These are phyloP conservation scores for Rhipidocladum racemiflorum DNA, from an alignment of 176 grass and related monocot species.

Conservation along the genomic window DNA sequence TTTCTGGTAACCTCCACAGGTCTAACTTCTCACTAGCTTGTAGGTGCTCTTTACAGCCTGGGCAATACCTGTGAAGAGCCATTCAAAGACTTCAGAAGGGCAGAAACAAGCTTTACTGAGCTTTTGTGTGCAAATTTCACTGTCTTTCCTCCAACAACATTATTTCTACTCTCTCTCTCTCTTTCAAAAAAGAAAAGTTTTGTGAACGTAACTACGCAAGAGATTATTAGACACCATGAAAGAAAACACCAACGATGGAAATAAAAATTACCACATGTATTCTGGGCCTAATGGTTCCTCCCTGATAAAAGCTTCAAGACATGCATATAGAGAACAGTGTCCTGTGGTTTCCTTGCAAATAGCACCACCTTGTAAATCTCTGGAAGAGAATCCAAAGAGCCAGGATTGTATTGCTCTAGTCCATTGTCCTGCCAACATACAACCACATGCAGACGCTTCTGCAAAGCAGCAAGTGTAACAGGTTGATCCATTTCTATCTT, in stretches of 20 bases:
- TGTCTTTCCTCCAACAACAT: not conserved
- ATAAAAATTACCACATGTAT: conserved; percentile 77
- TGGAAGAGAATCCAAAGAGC: conserved; percentile 57
- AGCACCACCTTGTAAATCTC: conserved; percentile 71
- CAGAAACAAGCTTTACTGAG: not conserved
- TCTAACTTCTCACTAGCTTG: conserved; percentile 93
- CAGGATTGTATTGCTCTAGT: conserved; percentile 54
- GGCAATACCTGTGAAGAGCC: conserved; percentile 66
- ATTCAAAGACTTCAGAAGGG: not conserved
- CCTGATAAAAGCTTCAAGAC: conserved; percentile 89
- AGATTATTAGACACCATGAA: not conserved
- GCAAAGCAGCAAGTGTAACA: conserved; percentile 26
- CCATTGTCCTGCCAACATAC: conserved; percentile 67
- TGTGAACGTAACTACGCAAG: not conserved
- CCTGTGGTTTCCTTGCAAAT: conserved; percentile 62
- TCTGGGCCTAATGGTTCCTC: conserved; percentile 88
- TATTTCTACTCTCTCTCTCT: not conserved
- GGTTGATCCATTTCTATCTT: conserved; percentile 78
- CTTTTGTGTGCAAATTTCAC: not conserved
- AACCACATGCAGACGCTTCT: conserved; percentile 59
- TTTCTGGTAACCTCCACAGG: conserved; percentile 92
- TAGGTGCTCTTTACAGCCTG: conserved; percentile 74
- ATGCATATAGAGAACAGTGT: conserved; percentile 81
- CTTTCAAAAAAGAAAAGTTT: not conserved
- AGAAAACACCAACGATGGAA: not conserved